Percentiles rank a stretch among this genome's conserved stretches.
Evolutionary conservation across 2,329 filamentous ascomycete species (phyloP).

Genomic region (Cladosporium colombiae): DNA sequence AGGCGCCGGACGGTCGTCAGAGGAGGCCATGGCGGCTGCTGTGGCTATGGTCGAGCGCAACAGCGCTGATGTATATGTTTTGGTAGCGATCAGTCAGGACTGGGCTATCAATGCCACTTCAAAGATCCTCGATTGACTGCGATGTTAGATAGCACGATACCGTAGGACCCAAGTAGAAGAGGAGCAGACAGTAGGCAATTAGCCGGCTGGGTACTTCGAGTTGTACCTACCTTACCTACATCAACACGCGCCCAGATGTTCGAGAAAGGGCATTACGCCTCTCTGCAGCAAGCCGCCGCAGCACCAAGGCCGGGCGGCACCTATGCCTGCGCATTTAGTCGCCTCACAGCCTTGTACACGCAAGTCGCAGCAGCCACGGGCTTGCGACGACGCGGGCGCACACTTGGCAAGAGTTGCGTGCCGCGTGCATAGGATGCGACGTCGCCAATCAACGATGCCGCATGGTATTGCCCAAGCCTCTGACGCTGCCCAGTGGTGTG

Average conservation of each 20-base stretch:
- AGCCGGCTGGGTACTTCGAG: not conserved
- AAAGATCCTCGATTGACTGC: not conserved
- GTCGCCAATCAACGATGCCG: constrained; percentile 1
- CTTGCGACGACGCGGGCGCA: not conserved
- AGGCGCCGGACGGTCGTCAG: constrained; percentile 6
- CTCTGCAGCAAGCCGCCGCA: not conserved
- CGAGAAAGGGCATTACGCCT: constrained; percentile 10
- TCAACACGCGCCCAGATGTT: constrained; percentile 3
- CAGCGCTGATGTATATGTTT: not conserved
- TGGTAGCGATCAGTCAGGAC: not conserved
- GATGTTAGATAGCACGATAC: not conserved
- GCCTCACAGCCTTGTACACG: not conserved
- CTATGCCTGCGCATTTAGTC: not conserved
- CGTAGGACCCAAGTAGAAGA: not conserved
- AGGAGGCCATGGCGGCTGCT: constrained; percentile 4
- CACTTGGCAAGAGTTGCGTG: not conserved
- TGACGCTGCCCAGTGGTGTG: constrained; percentile 8
- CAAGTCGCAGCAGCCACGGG: not conserved
- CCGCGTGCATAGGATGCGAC: not conserved
- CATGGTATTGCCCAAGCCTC: constrained; percentile 3
- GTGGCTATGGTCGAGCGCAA: not conserved
- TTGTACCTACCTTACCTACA: not conserved
- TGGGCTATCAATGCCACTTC: not conserved
- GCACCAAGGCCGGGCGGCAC: not conserved
- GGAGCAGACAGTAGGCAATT: not conserved